Base-by-base conservation (phyloP, 495 filamentous ascomycete genomes). In the Achaetomiella virescens region DNA sequence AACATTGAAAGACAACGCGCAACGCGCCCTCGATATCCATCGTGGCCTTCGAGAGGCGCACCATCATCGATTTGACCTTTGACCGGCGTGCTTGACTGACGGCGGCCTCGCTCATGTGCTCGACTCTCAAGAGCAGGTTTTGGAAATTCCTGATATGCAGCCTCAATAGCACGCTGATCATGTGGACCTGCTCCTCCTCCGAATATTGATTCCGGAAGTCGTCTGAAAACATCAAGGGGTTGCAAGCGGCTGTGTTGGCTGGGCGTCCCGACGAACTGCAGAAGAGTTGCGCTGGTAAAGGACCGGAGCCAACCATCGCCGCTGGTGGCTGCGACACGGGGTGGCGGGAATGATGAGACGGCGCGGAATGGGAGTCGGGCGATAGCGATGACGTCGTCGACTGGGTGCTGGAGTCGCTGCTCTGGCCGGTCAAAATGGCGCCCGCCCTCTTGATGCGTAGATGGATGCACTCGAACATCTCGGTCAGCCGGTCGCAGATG, bases 381-480 rank as follows among this genome's bases (percentile, higher is more conserved):
- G 44, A 47, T n/a, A 40, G 43, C 12, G 29, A 40, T 27, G 18
- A 46, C 33, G 52, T 8, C 31, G 43, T 10, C 5, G 12, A 20
- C 25, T 31, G 12, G 27, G 25, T 33, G 44, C 27, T 35, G 12
- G 27, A 12, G 51, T 43, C 51, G 51, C 25, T 53, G 37, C 17
- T 22, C 10, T 3, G 15, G 14, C 44, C 27, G 44, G 25, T 17
- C 41, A 54, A 21, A 31, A 45, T 54, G 41, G 25, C 41, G n/a
- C 40, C 27, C 21, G 49, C 22, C 7, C 48, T 33, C 36, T 35
- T 53, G 49, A 58, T 52, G 20, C 55, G 48, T 10, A 15, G 22
- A 22, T 53, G 48, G 14, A 58, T 58, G 36, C 55, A 58, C 42
- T 58, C 41, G 17, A 52, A 48, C 55, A 58, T 58, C 48, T 58